Evolutionary conservation across 805 yeast species (phyloP), one percentile per base, ranked within the genome.

Genomic region (Candida morakotiae): DNA sequence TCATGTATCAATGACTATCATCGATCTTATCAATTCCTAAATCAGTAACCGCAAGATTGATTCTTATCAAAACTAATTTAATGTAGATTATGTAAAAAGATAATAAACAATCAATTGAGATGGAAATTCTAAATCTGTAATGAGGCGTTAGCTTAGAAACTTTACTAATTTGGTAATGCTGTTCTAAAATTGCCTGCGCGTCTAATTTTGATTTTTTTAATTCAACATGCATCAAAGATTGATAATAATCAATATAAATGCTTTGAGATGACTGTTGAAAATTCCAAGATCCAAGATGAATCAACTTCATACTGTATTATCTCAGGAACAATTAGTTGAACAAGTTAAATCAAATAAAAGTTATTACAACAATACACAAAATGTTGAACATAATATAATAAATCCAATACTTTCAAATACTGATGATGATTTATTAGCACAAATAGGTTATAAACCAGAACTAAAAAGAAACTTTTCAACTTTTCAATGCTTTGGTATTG

Each of bases 371-470:
- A 56, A 56, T 29, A 46, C 51, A 27, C 61, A 53, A 32, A 58
- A 58, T 38, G 62, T 56, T 14, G 59, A 57, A 42, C 38, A 41
- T 27, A 59, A 58, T 9, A 42, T 42, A 4, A 56, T 58, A 28
- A 38, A 52, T 40, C 55, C 58, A 5, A 27, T 49, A n/a, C 39
- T 43, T 15, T 41, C 54, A 9, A 32, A 31, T 19, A 36, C 40
- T 19, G 65, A 58, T 29, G 53, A 51, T 22, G 55, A 48, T 26
- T 48, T 60, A 16, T 48, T 60, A 38, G 64, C 61, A 13, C 60
- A 60, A 40, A 58, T 59, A 30, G 66, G 66, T 2, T 60, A 60
- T 43, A 57, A 58, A 44, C 55, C 55, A 24, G 66, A 60, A 34
- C 48, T 60, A 43, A 52, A 47, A 35, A 47, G 66, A 33, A 49